Conservation (phyloP, 2,329 filamentous ascomycete genomes). For the Hypomyces rosellus region DNA sequence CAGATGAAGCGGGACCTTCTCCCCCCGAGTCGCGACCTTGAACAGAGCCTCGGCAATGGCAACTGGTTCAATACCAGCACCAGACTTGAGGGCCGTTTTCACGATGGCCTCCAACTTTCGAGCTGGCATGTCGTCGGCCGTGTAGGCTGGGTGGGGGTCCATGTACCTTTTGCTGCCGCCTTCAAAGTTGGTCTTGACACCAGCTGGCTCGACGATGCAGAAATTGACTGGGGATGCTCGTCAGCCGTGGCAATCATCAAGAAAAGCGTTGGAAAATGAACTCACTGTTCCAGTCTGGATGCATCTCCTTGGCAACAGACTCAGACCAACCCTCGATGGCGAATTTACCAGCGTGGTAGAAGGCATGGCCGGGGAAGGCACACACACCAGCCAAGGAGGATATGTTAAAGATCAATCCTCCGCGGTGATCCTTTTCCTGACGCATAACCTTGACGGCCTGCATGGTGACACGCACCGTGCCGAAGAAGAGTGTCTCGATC, state of each 20-base stretch:
- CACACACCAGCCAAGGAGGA: conserved; percentile 15
- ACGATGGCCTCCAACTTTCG: conserved; percentile 14
- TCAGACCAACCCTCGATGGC: conserved; percentile 20
- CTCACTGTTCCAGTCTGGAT: conserved; percentile 18
- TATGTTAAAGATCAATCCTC: conserved; percentile 22
- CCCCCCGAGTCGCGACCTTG: conserved; percentile 24
- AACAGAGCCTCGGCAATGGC: conserved; percentile 32
- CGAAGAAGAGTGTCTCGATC: conserved; percentile 40
- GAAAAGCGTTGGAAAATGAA: not conserved
- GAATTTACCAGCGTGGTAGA: conserved; percentile 20
- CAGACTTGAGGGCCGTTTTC: not conserved
- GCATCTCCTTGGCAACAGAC: conserved; percentile 16
- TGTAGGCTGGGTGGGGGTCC: conserved; percentile 33
- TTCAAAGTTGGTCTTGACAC: conserved; percentile 31
- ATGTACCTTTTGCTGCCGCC: conserved; percentile 15
- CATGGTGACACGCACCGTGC: conserved; percentile 32
- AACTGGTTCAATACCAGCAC: conserved; percentile 26
- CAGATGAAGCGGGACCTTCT: conserved; percentile 33
- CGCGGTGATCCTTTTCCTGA: conserved; percentile 20
- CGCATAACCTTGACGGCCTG: conserved; percentile 33
- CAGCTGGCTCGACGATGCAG: conserved; percentile 36
- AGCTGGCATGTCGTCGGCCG: conserved; percentile 25
- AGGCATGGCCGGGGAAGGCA: conserved; percentile 16
- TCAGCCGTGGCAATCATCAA: not conserved
- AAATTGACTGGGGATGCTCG: conserved; percentile 27